Evolutionary conservation across 2,329 filamentous ascomycete species (phyloP), one percentile per base, ranked within the genome.

Genomic region (Pseudocercospora eumusae): DNA sequence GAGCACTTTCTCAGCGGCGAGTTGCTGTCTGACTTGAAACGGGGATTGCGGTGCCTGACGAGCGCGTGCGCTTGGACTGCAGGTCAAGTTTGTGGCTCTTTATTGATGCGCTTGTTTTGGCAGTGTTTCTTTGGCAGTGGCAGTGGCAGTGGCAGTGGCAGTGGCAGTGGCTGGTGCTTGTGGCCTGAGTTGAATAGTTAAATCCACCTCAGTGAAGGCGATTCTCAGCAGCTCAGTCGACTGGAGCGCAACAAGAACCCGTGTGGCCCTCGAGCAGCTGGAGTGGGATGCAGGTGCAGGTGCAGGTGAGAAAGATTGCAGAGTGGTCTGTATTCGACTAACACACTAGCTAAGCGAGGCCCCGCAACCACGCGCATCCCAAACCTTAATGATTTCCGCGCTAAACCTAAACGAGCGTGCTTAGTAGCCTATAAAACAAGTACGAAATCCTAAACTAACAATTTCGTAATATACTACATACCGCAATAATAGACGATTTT

Each of bases 151-250:
- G n/a, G n/a, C n/a, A n/a, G n/a, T n/a, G n/a, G n/a, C n/a, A n/a
- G n/a, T n/a, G n/a, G n/a, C n/a, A n/a, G n/a, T 69, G 64, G 23
- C 6, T n/a, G n/a, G 55, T 69, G 64, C 70, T 66, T 71, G 60
- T 60, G 63, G 68, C 65, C 70, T 68, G 70, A 69, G 66, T 69
- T 69, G 68, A 70, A 73, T 71, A 74, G 65, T 66, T 69, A 74
- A 74, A 71, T 74, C 69, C 72, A 73, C 72, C 66, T 68, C 65
- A 66, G 68, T 67, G 59, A 64, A 62, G 52, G 31, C 21, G 36
- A 49, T 63, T 63, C 54, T 63, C 59, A 61, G 54, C 60, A 64
- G 15, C 15, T 56, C 60, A 65, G 65, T 63, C 61, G 60, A 59
- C 61, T 64, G 52, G 18, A 54, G 52, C 52, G 52, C 52, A 54